Evolutionary conservation across 108 stramenopile species (phyloP).

Genomic region (Fragilaria radians): DNA sequence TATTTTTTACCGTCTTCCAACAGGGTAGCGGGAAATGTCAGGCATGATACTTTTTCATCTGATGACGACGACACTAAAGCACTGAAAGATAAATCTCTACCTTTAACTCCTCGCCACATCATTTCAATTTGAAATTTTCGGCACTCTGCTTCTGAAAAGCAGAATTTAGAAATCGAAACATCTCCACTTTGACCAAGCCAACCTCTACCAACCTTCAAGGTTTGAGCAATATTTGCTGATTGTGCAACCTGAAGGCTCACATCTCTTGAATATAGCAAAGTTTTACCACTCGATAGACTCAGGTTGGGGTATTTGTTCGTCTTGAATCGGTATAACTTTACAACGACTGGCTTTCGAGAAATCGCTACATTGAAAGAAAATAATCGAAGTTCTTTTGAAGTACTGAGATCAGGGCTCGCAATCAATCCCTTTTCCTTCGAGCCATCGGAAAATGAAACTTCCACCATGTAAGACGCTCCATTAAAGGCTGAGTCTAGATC

Average conservation of each 20-base stretch:
- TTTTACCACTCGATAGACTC: not conserved
- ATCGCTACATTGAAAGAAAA: slow-evolving; percentile 7
- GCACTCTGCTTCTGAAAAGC: not conserved
- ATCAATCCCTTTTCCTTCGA: not conserved
- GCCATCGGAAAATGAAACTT: not conserved
- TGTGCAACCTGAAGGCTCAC: not conserved
- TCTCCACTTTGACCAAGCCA: slow-evolving; percentile 10
- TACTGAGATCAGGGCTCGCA: slow-evolving; percentile 1
- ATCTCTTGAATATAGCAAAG: not conserved
- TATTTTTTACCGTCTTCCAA: not conserved
- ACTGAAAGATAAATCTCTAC: not conserved
- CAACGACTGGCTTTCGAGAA: not conserved
- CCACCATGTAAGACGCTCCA: slow-evolving; percentile 3
- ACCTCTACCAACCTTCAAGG: not conserved
- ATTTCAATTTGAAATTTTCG: not conserved
- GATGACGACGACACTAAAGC: not conserved
- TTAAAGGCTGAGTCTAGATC: slow-evolving; percentile 3
- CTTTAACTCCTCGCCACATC: slow-evolving; percentile 4
- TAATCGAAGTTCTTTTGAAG: not conserved
- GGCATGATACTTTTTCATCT: not conserved
- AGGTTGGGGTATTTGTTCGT: not conserved
- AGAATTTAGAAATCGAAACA: not conserved
- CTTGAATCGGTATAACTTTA: slow-evolving; percentile 1
- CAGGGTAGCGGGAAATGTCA: not conserved
- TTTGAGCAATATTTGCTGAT: not conserved